phyloP scores from a whole-genome alignment of 441 rosid species.

The Aleurites moluccanus region DNA sequence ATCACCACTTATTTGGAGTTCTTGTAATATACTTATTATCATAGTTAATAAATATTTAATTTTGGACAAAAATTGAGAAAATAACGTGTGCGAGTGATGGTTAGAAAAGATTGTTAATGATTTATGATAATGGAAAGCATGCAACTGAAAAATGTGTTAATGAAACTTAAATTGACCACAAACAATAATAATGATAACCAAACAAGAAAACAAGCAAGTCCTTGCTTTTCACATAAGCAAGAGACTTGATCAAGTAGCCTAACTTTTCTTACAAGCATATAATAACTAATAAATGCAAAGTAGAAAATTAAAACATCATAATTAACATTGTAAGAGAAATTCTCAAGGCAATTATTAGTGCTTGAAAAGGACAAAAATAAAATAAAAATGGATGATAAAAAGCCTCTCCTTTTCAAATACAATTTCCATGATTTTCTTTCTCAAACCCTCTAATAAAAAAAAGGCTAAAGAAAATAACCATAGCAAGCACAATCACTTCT shows the following conservation, averaged over 20 bases:
- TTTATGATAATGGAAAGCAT: no score
- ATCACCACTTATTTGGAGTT: no score
- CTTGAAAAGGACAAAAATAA: neutral
- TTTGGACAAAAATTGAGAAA: no score
- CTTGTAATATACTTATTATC: no score
- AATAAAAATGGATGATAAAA: neutral
- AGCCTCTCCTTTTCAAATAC: constrained; percentile 23
- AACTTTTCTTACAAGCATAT: neutral
- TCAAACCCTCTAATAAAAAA: neutral
- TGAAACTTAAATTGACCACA: neutral
- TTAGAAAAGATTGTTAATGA: no score
- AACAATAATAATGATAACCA: no score
- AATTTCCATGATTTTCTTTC: constrained; percentile 23
- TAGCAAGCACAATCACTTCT: constrained; percentile 7
- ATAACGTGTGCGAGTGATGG: no score
- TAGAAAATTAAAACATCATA: neutral
- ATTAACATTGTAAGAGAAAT: constrained; percentile 5
- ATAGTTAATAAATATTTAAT: no score
- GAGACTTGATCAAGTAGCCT: neutral
- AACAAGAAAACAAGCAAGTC: neutral
- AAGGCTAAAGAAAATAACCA: constrained; percentile 13
- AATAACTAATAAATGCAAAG: neutral
- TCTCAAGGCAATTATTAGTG: constrained; percentile 18
- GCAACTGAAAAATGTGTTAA: no score
- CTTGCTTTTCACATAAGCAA: neutral